Conservation (phyloP, 352 stramenopile species). For the Pythium brachiatum region DNA sequence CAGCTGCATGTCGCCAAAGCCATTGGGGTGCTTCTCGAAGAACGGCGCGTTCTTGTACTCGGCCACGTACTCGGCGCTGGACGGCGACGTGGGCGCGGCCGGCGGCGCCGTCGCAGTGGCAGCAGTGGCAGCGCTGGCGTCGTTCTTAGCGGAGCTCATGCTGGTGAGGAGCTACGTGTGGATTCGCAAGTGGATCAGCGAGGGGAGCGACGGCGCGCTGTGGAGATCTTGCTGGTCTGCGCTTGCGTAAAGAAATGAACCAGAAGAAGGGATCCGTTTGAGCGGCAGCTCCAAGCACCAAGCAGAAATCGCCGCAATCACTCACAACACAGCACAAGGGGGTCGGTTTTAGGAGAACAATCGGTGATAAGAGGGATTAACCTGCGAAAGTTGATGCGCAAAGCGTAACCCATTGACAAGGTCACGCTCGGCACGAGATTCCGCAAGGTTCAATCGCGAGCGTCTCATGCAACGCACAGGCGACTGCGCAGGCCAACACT, state of each 20-base stretch:
- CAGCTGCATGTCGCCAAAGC: slow-evolving; percentile 77
- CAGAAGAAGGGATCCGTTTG: slow-evolving; percentile 5
- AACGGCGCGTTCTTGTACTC: slow-evolving; percentile 68
- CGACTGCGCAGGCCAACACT: not conserved
- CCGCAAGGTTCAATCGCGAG: not conserved
- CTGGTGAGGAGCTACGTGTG: not conserved
- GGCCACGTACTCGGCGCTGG: slow-evolving; percentile 34
- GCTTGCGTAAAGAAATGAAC: slow-evolving; percentile 31
- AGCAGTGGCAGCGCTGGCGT: not conserved
- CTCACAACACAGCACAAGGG: not conserved
- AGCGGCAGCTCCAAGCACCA: not conserved
- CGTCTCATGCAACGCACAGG: not conserved
- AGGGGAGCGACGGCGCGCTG: slow-evolving; percentile 11
- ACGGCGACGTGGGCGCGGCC: slow-evolving; percentile 17
- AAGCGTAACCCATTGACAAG: not conserved
- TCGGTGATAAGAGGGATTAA: not conserved
- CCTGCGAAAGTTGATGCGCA: not conserved
- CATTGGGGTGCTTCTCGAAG: slow-evolving; percentile 74
- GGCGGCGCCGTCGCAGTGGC: not conserved
- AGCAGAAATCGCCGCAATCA: slow-evolving; percentile 23
- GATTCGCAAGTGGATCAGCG: slow-evolving; percentile 6
- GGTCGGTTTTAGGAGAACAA: slow-evolving; percentile 4
- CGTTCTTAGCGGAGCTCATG: slow-evolving; percentile 18
- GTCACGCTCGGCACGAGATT: not conserved
- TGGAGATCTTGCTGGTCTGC: not conserved